Base-by-base conservation (phyloP, 1,284 basidiomycete genomes). In the Rugosomyces carneus region DNA sequence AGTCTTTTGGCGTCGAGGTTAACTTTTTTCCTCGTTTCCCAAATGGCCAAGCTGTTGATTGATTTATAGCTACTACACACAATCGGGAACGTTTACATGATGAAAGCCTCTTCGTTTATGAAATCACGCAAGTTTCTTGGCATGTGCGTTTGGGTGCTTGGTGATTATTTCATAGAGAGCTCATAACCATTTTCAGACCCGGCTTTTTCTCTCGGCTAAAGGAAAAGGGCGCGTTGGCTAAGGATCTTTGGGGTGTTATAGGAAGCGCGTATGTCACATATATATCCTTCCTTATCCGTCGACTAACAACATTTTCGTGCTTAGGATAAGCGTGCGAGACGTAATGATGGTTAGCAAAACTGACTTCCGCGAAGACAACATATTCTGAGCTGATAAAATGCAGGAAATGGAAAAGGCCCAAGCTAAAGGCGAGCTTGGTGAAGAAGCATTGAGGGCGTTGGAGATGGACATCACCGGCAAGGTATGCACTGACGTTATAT, bases 1-100 rank as follows among this genome's bases (percentile, higher is more conserved):
- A 99, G 71, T 95, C 92, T 55, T 99, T 99, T 65, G 96, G 96
- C 47, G 84, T 99, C 35, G 95, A 98, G 79, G 85, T 94, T 53
- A 10, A 68, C 64, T 23, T 13, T 47, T 19, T n/a, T 49, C 42
- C 42, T 40, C 47, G 52, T 32, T 29, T 52, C 27, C 19, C 41
- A 27, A 2, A 19, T 35, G 40, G 20, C 24, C 24, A 50, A 4
- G 4, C 26, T 52, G 49, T 41, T 55, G 18, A 31, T 27, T 9
- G 15, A 34, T 41, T 52, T 45, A 18, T 51, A 88, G 84, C 73
- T 92, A 41, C 67, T 93, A 32, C 88, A 92, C 56, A 84, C 89
- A 10, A 93, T 94, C 57, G 90, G 91, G 2, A 84, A 78, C 47
- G 83, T 97, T 27, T 99, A 98, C 64, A 84, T 93, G 58, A 89